Evolutionary conservation across 2,329 filamentous ascomycete species (phyloP).

Genomic region (Diaporthe citrichinensis): DNA sequence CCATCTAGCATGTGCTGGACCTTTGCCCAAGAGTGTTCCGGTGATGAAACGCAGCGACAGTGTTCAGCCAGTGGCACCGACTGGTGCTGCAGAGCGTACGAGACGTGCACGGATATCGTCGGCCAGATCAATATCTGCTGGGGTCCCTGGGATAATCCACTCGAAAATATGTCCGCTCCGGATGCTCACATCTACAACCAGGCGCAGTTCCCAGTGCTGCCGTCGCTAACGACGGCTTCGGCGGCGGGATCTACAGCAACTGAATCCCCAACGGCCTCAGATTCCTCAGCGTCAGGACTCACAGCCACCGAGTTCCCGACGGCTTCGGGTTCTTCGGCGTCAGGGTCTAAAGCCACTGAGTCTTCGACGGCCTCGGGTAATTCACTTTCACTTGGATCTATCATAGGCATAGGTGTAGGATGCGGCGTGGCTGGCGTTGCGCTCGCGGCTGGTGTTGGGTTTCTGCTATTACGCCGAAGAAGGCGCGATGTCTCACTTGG

Average conservation of each 20-base stretch:
- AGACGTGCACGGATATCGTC: neutral
- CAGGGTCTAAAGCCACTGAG: neutral
- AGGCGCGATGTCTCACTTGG: neutral
- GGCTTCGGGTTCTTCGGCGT: neutral
- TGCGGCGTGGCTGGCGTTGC: neutral
- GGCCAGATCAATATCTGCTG: conserved; percentile 11
- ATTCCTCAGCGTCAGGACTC: neutral
- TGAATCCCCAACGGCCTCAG: neutral
- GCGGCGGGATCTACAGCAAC: neutral
- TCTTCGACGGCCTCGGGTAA: neutral
- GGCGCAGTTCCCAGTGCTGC: neutral
- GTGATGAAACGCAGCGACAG: neutral
- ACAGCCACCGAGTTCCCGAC: neutral
- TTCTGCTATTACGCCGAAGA: neutral
- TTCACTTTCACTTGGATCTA: neutral
- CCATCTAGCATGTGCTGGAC: conserved; percentile 12
- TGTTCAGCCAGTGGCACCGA: neutral
- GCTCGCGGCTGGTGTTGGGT: neutral
- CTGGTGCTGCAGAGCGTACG: conserved; percentile 5
- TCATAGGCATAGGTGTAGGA: neutral
- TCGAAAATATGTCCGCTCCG: neutral
- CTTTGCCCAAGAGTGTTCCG: neutral
- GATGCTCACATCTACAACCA: conserved; percentile 2
- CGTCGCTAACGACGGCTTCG: neutral
- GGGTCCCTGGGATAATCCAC: neutral